Evolutionary conservation across 306 rosid species (phyloP).

Genomic region (Prunus padus): DNA sequence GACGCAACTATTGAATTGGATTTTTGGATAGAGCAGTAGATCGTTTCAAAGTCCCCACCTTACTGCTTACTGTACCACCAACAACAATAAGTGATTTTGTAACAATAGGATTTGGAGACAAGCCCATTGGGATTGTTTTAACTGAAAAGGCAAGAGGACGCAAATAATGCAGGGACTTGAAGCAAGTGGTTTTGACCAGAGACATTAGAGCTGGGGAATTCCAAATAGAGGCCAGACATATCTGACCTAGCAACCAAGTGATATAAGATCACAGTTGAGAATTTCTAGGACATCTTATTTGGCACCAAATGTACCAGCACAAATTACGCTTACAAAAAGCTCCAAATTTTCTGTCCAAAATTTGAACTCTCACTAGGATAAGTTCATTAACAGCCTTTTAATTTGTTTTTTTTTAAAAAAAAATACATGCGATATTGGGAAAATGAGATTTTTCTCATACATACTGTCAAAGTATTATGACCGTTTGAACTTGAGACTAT

Average conservation of each 20-base stretch:
- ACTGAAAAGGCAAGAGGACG: conserved; percentile 17
- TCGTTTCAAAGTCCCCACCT: conserved; percentile 36
- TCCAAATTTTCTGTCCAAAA: not conserved
- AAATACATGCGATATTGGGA: too few species aligned
- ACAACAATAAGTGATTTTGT: conserved; percentile 30
- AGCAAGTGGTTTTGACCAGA: conserved; percentile 22
- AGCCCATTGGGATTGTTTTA: conserved; percentile 41
- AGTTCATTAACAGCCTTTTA: too few species aligned
- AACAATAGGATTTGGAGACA: conserved; percentile 25
- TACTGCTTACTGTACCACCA: conserved; percentile 13
- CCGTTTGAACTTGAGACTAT: accelerated
- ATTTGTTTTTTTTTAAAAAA: too few species aligned
- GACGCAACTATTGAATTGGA: not conserved
- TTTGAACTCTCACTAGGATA: not conserved
- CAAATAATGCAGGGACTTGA: conserved; percentile 15
- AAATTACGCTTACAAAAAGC: not conserved
- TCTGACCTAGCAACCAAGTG: conserved; percentile 59
- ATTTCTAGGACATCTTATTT: conserved; percentile 46
- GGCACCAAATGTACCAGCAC: conserved; percentile 1
- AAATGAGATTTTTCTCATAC: too few species aligned
- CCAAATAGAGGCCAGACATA: conserved; percentile 32
- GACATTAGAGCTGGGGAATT: not conserved
- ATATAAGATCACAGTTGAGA: conserved; percentile 41
- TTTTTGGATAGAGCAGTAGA: conserved; percentile 14
- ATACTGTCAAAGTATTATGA: accelerated